Percentiles rank a stretch among this genome's conserved stretches.
phyloP scores from a whole-genome alignment of 306 rosid genomes.

The Herpetospermum pedunculosum region DNA sequence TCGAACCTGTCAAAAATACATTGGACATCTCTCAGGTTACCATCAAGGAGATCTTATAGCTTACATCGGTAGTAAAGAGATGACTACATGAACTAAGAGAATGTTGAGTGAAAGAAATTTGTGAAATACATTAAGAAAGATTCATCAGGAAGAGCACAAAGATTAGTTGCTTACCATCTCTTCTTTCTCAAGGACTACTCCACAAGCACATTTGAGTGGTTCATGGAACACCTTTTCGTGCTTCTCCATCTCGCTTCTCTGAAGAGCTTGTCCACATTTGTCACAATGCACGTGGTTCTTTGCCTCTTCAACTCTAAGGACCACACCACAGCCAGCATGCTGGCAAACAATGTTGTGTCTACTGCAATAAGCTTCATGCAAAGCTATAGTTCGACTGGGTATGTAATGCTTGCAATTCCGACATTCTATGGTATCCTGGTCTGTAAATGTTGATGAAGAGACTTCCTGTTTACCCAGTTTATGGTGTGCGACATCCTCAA shows the following conservation, averaged over 20 bases:
- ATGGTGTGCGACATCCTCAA: slow-evolving; percentile 38
- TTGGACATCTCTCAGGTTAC: not conserved
- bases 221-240: slow-evolving; percentile 88
- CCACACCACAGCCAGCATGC: slow-evolving; percentile 68
- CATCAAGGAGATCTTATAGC: not conserved
- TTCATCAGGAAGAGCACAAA: not conserved
- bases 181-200: slow-evolving; percentile 74
- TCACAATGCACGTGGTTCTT: slow-evolving; percentile 82
- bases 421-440: slow-evolving; percentile 64
- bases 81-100: not conserved
- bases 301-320: slow-evolving; percentile 78
- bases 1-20: slow-evolving; percentile 39
- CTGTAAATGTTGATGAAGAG: slow-evolving; percentile 39
- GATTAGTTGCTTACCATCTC: slow-evolving; percentile 52
- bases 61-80: not conserved
- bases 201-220: slow-evolving; percentile 79
- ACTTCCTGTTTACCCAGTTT: slow-evolving; percentile 55
- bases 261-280: slow-evolving; percentile 77
- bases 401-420: slow-evolving; percentile 74
- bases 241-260: slow-evolving; percentile 71
- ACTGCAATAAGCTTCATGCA: slow-evolving; percentile 90
- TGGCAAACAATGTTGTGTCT: slow-evolving; percentile 73
- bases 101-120: not conserved
- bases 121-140: not conserved
- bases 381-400: slow-evolving; percentile 64